Base-by-base conservation (phyloP, 768 basidiomycete genomes). In the Melanogaster broomeanus region DNA sequence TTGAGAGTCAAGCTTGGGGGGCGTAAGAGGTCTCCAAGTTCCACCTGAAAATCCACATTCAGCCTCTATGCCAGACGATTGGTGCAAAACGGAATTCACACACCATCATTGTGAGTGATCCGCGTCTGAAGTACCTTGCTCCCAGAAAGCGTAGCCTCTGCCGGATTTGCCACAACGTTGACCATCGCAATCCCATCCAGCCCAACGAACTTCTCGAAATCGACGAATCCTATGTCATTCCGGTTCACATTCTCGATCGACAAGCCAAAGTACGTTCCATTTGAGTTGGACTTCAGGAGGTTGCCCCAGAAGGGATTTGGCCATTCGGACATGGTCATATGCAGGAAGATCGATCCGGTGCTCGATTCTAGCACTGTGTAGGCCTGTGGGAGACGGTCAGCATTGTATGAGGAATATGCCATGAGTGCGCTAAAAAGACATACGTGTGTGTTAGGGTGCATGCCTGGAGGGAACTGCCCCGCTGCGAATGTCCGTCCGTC, bases 181-280 rank as follows among this genome's bases (percentile, higher is more conserved):
- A 95, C 80, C 42, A 99, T 72, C 6, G 96, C 96, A 56, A 99
- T 96, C 0, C 97, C 97, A 66, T 98, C 95, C 43, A 99, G 71
- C 10, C 94, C 95, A 49, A 89, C 83, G 80, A 98, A 88, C 77
- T 98, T 99, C 74, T 99, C 97, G 59, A 98, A 99, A 68, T 99
- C 96, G 28, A 93, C 95, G 62, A 80, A 98, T 5, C 97, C 97
- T 0, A 73, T 65, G 0, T 82, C 73, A 65, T 99, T 87, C n/a
- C 97, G 82, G 68, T 98, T 98, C 49, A 90, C 97, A 60, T 93
- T 79, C 59, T 91, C 88, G 34, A 90, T 62, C 1, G 94, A 91
- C 11, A 94, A 67, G 19, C 90, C 87, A 66, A 93, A 99, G 75
- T 97, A 98, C 0, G 97, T 99, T 33, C 97, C 97, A 61, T 99